Base-by-base conservation (phyloP, 768 basidiomycete species). In the Boletus rubropictus region DNA sequence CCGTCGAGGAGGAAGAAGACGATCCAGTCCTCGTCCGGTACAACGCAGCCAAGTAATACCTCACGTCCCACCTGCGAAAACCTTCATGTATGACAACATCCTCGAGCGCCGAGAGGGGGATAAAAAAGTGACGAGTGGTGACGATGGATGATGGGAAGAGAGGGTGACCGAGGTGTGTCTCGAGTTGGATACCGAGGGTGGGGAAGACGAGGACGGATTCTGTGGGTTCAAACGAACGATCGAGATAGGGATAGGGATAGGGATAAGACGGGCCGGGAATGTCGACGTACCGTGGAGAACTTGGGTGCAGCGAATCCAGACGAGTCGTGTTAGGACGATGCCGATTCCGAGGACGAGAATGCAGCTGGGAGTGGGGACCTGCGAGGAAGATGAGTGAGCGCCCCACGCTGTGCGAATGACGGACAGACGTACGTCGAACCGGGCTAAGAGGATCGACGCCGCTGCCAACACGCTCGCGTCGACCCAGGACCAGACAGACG, bases 41-140 rank as follows among this genome's bases (percentile, higher is more conserved):
- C 28, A 82, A 54, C 21, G 72, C 73, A 12, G 74, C 81, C 8
- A 89, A 67, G 58, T 85, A 88, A 58, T 79, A 86, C 14, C 79
- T 73, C 18, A 89, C 74, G 61, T 85, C 72, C 87, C 87, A 91
- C 39, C 84, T 65, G 10, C 65, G 72, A 14, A 89, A 62, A 2
- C 81, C 87, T 62, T 91, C 89, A 55, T 88, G 84, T 44, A 90
- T 82, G 24, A 89, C 55, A 36, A 85, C 69, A 47, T 87, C 84
- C 42, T 75, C 71, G 17, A 89, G 62, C 2, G 61, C 53, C 0
- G 70, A 60, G 24, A 75, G 60, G 7, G 84, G 80, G 51, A 89
- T 79, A 62, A 90, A 89, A 62, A 90, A 89, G 4, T 63, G 76
- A 41, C 77, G 73, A 0, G 67, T 61, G 7, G 51, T 60, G 38